These are phyloP conservation scores for Syncephalastrum monosporum DNA, from an alignment of 371 early-diverging fungal species.

Conservation along the genomic window DNA sequence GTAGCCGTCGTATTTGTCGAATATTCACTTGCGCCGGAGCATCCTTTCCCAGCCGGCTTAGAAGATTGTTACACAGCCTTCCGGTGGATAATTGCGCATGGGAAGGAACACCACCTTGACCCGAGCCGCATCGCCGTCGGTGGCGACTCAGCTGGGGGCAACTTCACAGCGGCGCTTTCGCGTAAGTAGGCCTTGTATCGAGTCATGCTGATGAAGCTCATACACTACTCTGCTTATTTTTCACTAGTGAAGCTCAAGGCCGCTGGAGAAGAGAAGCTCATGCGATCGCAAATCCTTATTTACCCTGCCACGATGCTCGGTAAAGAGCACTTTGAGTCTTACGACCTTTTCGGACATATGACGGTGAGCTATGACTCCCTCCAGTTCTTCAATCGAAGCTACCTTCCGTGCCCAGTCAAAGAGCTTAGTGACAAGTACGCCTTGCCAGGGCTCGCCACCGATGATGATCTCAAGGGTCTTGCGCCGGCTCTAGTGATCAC, in stretches of 20 bases:
- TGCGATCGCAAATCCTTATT: conserved; percentile 10
- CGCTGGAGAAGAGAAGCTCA: background rate
- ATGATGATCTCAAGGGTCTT: conserved; percentile 26
- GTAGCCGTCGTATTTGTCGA: conserved; percentile 23
- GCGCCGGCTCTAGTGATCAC: conserved; percentile 35
- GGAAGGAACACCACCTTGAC: conserved; percentile 13
- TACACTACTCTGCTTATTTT: too few species aligned
- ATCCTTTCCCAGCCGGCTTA: conserved; percentile 23
- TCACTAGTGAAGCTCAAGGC: too few species aligned
- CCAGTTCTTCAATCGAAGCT: too few species aligned
- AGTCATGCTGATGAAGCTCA: too few species aligned
- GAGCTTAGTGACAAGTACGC: background rate
- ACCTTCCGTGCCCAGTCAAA: too few species aligned
- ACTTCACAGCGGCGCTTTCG: conserved; percentile 14
- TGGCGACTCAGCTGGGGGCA: conserved; percentile 28
- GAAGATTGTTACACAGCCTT: conserved; percentile 33
- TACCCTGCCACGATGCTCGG: conserved; percentile 4
- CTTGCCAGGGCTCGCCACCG: conserved; percentile 17
- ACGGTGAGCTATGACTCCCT: background rate
- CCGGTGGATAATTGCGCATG: conserved; percentile 17
- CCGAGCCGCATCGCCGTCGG: conserved; percentile 13
- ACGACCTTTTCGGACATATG: background rate
- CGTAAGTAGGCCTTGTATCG: background rate
- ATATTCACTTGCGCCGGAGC: conserved; percentile 28
- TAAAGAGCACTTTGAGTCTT: conserved; percentile 4